phyloP scores from a whole-genome alignment of 2,329 filamentous ascomycete species.

The Cladosporium sp. region DNA sequence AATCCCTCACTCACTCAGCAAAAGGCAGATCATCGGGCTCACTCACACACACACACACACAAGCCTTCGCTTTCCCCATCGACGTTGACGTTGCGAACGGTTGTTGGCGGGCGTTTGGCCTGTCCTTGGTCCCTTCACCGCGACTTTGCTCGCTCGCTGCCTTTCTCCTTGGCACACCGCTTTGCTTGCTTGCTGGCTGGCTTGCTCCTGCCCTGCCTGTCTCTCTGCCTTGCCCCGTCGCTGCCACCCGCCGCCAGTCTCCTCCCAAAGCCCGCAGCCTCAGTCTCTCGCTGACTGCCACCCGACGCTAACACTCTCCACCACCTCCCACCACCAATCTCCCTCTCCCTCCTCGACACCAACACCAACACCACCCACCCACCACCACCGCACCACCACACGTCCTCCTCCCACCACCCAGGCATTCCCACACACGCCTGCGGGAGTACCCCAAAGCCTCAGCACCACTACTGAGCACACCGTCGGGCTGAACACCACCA shows the following conservation, averaged over 20 bases:
- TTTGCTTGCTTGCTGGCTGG: background rate
- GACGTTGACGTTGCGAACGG: background rate
- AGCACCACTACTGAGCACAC: conserved; percentile 22
- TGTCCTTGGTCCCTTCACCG: background rate
- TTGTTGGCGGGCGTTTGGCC: conserved; percentile 1
- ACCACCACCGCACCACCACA: conserved; percentile 2
- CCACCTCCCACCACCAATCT: conserved; percentile 7
- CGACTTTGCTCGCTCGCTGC: background rate
- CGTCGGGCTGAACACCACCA: background rate
- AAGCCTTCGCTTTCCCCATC: background rate
- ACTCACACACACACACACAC: background rate
- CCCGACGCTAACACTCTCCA: background rate
- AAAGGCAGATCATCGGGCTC: conserved; percentile 3
- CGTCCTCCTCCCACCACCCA: background rate
- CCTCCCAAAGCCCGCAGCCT: conserved; percentile 18
- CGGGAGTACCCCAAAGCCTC: background rate
- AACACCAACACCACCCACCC: background rate
- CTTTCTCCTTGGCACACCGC: conserved; percentile 12
- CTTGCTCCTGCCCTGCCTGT: conserved; percentile 15
- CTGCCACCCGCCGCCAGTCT: conserved; percentile 9
- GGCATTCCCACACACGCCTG: conserved; percentile 1
- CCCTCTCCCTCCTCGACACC: background rate
- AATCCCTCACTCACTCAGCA: background rate
- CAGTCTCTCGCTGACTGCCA: conserved; percentile 8
- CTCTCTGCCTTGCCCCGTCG: too few relatives aligned